A percentile compares a stretch with the other conserved stretches of the same genome.
Evolutionary conservation across 176 grass and related monocot genomes (phyloP).

Genomic region (Triticum dicoccoides): DNA sequence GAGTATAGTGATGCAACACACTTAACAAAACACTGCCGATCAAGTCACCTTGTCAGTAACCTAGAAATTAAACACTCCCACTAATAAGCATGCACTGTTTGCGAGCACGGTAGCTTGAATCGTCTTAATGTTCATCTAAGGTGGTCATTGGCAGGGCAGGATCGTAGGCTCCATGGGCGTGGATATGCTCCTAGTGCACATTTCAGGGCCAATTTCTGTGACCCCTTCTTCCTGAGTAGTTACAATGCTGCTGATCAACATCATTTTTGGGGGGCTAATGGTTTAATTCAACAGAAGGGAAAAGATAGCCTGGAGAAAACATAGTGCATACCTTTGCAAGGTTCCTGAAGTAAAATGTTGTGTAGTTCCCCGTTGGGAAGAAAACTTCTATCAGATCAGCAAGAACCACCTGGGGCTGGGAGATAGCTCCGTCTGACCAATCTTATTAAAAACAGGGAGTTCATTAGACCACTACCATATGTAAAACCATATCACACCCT

Average conservation of each 20-base stretch:
- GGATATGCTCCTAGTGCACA: slow-evolving; percentile 59
- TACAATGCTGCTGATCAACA: slow-evolving; percentile 5
- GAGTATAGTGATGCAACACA: neutral
- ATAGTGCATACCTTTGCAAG: slow-evolving; percentile 59
- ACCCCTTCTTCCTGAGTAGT: slow-evolving; percentile 75
- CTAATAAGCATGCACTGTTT: neutral
- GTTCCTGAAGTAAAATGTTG: slow-evolving; percentile 82
- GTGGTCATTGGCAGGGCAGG: slow-evolving; percentile 69
- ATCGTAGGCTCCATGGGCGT: slow-evolving; percentile 83
- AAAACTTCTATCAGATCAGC: slow-evolving; percentile 84
- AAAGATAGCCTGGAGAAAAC: slow-evolving; percentile 4
- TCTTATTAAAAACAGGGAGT: slow-evolving; percentile 51
- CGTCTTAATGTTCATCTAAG: slow-evolving; percentile 22
- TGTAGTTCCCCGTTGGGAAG: slow-evolving; percentile 85
- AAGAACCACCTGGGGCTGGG: slow-evolving; percentile 89
- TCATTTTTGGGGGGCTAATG: neutral
- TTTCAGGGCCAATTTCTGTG: slow-evolving; percentile 51
- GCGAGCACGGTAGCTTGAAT: slow-evolving; percentile 9
- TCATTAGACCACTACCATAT: slow-evolving; percentile 5
- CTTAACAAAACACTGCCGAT: slow-evolving; percentile 5
- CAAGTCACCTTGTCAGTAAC: slow-evolving; percentile 33
- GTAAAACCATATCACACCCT: neutral
- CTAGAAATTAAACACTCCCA: slow-evolving; percentile 16
- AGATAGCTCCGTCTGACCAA: slow-evolving; percentile 92
- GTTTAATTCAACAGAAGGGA: neutral